Evolutionary conservation across 1,284 basidiomycete species (phyloP).

Genomic region (Cystobasidiaceae sp.): DNA sequence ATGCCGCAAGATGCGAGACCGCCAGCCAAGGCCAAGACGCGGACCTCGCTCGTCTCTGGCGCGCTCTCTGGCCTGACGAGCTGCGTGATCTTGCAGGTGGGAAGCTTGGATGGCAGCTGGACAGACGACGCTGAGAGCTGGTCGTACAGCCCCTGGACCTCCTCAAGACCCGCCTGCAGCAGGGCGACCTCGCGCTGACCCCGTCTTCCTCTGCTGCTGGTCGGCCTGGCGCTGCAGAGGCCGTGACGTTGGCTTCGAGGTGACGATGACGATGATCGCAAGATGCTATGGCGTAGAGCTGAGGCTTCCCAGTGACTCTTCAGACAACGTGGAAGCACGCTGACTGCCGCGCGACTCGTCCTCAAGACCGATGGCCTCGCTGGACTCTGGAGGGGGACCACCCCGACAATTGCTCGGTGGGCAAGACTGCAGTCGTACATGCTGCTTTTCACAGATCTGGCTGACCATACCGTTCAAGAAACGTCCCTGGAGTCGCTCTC

Average conservation of each 20-base stretch:
- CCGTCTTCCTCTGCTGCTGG: background rate
- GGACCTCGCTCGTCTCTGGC: constrained; percentile 28
- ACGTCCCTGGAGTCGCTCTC: constrained; percentile 85
- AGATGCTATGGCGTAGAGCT: too few species aligned
- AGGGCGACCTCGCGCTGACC: constrained; percentile 49
- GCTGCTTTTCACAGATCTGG: too few species aligned
- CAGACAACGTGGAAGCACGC: background rate
- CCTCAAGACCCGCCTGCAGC: constrained; percentile 80
- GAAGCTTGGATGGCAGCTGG: background rate
- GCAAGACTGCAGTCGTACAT: too few species aligned
- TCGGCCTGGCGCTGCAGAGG: background rate
- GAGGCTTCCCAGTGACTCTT: too few species aligned
- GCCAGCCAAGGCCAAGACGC: constrained; percentile 13
- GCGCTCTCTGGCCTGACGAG: constrained; percentile 27
- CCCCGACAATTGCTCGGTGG: constrained; percentile 69
- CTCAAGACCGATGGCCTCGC: constrained; percentile 48
- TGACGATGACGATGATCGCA: background rate
- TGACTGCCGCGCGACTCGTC: constrained; percentile 42
- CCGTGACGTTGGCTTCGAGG: background rate
- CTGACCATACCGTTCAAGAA: constrained; percentile 52
- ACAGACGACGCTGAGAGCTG: background rate
- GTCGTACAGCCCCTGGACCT: constrained; percentile 74
- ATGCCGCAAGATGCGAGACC: constrained; percentile 21
- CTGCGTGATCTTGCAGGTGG: constrained; percentile 29
- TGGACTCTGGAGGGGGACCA: constrained; percentile 70